Evolutionary conservation across 345 rosid genomes (phyloP), one percentile per base, ranked within the genome.

Genomic region (Salix caprea): DNA sequence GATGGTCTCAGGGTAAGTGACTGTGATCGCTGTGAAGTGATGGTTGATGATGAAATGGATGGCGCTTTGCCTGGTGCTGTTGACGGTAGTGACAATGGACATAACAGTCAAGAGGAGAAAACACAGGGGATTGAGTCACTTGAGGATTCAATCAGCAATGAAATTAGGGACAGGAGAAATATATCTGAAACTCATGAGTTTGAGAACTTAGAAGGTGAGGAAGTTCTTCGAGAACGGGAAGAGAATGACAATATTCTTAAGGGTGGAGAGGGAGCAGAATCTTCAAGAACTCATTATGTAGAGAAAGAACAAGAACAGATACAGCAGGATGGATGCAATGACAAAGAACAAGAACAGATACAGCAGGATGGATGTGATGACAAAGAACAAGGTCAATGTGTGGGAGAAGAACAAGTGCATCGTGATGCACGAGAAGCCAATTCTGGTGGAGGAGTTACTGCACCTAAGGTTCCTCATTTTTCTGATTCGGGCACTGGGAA

Each of bases 401-500:
- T 65, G 19, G 37, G 58, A 72, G 23, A 39, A 36, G 39, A 71
- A 18, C 81, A 46, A 71, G 18, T 23, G 46, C 37, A 50, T 23
- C 32, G 24, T 68, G n/a, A 42, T 6, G 44, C 72, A 58, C 46
- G 46, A 42, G 62, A 23, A 58, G 24, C 62, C 62, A 18, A 58
- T 23, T 58, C 11, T 65, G 60, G 68, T 23, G 30, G 8, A 58
- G 13, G 44, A 42, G 46, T 11, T 54, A 54, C 54, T 65, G 66
- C 70, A 50, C 37, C 34, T 5, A 69, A 54, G 40, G 76, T 16
- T 48, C 69, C 64, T 34, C 37, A 75, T 62, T 26, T 19, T 5
- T 73, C 74, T 72, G 76, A 79, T 79, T 77, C 70, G 21, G 84
- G 78, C 56, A 36, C 12, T 2, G 77, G 71, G 77, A 48, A 73